phyloP scores from a whole-genome alignment of 495 filamentous ascomycete species.

The Xylaria flabelliformis region DNA sequence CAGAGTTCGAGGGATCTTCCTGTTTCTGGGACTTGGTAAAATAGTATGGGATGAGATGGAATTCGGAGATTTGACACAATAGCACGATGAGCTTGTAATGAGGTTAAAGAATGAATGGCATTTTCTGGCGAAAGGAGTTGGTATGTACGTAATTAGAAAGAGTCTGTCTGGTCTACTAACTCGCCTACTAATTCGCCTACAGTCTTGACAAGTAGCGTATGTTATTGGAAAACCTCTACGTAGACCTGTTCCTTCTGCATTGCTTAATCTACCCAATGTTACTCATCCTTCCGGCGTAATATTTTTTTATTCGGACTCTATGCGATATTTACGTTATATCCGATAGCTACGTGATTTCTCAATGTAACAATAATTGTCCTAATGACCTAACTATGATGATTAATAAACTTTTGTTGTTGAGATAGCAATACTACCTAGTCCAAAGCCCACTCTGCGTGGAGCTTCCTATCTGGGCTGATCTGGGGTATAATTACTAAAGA shows the following conservation, averaged over 20 bases:
- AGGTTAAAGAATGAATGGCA: not conserved
- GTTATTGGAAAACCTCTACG: not conserved
- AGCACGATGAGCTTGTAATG: not conserved
- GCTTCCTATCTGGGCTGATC: not conserved
- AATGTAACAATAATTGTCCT: not conserved
- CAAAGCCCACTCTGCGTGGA: not conserved
- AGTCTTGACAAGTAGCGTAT: not conserved
- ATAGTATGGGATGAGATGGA: not conserved
- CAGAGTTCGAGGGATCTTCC: conserved; percentile 49
- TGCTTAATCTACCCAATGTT: not conserved
- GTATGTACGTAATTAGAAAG: not conserved
- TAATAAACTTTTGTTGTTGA: not conserved
- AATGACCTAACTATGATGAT: not conserved
- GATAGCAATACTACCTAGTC: not conserved
- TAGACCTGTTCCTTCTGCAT: not conserved
- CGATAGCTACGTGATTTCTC: not conserved
- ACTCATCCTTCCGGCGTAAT: not conserved
- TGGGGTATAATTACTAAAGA: not conserved
- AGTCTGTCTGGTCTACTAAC: not conserved
- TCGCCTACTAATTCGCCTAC: not conserved
- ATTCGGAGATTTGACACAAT: not conserved
- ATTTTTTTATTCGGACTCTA: not conserved
- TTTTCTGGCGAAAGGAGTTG: conserved; percentile 3
- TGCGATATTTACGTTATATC: not conserved
- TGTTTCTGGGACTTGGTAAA: conserved; percentile 45